Percentiles rank a stretch among this genome's conserved stretches.
Evolutionary conservation across 1,284 basidiomycete genomes (phyloP).

Genomic region (Fistulina hepatica): DNA sequence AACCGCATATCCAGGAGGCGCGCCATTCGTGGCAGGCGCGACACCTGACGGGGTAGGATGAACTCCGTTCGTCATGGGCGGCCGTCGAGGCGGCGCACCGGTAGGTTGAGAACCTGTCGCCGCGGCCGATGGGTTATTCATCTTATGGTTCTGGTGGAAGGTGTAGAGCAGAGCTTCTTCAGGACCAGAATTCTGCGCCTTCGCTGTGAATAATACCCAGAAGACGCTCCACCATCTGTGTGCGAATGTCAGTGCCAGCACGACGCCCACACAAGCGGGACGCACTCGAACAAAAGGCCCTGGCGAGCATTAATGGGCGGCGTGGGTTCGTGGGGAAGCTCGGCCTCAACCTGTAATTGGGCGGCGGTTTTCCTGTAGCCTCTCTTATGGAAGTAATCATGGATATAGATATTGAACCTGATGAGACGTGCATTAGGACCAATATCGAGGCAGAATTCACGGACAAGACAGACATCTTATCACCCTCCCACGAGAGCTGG

Average conservation of each 20-base stretch:
- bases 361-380: slow-evolving; percentile 60
- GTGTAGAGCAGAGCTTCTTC: slow-evolving; percentile 67
- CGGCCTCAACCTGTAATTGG: slow-evolving; percentile 53
- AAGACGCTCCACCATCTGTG: slow-evolving; percentile 79
- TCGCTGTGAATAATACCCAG: slow-evolving; percentile 72
- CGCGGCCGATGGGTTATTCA: too few relatives aligned
- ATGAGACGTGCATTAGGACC: slow-evolving; percentile 8
- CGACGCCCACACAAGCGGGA: slow-evolving; percentile 15
- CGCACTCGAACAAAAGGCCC: slow-evolving; percentile 72
- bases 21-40: too few relatives aligned
- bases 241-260: slow-evolving; percentile 11
- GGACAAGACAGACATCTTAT: slow-evolving; percentile 34
- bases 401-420: slow-evolving; percentile 81
- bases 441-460: slow-evolving; percentile 12
- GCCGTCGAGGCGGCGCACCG: too few relatives aligned
- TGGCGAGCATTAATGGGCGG: slow-evolving; percentile 75
- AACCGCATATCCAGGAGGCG: too few relatives aligned
- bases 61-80: too few relatives aligned
- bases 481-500: slow-evolving; percentile 48
- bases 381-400: slow-evolving; percentile 71
- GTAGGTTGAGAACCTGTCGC: too few relatives aligned
- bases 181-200: slow-evolving; percentile 41
- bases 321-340: slow-evolving; percentile 42
- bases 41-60: too few relatives aligned
- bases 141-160: too few relatives aligned